A percentile compares a stretch with the other conserved stretches of the same genome.
phyloP scores from a whole-genome alignment of 2,329 filamentous ascomycete species.

The Ascocoryne sarcoides region DNA sequence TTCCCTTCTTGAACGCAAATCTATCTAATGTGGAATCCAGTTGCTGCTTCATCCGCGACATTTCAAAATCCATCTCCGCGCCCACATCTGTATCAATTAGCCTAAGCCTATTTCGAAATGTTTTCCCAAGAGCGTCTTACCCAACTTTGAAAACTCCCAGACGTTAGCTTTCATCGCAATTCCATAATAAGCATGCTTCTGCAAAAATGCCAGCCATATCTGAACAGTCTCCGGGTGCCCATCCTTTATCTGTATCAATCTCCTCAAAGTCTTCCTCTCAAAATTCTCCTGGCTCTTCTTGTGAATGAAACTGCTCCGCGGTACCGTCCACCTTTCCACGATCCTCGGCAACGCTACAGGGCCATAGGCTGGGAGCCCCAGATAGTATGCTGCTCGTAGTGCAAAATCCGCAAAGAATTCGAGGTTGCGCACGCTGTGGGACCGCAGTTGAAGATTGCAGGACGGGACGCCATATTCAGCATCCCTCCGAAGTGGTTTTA shows the following conservation, averaged over 20 bases:
- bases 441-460: conserved; percentile 87
- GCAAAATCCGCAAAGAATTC: conserved; percentile 95
- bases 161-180: conserved; percentile 98
- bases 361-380: conserved; percentile 76
- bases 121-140: conserved; percentile 34
- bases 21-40: conserved; percentile 46
- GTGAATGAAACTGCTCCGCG: conserved; percentile 79
- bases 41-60: conserved; percentile 35
- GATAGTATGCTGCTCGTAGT: conserved; percentile 87
- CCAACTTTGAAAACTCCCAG: conserved; percentile 73
- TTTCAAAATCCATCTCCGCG: conserved; percentile 42
- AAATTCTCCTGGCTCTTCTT: conserved; percentile 99
- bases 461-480: conserved; percentile 70
- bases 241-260: conserved; percentile 87
- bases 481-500: conserved; percentile 71
- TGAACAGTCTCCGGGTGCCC: conserved; percentile 83
- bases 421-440: conserved; percentile 81
- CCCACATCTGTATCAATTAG: conserved; percentile 36
- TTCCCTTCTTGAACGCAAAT: conserved; percentile 42
- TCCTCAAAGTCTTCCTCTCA: conserved; percentile 76
- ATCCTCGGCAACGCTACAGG: conserved; percentile 80
- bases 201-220: conserved; percentile 84
- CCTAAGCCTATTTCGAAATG: not conserved
- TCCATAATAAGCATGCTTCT: conserved; percentile 90
- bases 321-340: conserved; percentile 90